Evolutionary conservation across 768 basidiomycete species (phyloP).

Genomic region (Suillus plorans): DNA sequence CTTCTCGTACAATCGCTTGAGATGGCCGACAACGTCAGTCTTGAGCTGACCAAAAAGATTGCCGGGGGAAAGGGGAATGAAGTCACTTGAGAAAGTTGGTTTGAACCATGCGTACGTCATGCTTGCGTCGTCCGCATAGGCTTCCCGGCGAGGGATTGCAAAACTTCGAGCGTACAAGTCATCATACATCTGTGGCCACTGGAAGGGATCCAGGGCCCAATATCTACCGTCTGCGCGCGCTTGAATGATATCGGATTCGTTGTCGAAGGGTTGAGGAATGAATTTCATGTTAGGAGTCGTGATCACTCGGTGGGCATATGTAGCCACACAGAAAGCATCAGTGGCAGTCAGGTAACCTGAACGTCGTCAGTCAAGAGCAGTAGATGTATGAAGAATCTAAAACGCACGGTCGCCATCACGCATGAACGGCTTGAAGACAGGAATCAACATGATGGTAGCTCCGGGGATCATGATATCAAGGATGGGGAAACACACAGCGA

Average conservation of each 20-base stretch:
- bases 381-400: background rate
- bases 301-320: background rate
- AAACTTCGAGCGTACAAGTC: background rate
- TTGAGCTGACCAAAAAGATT: background rate
- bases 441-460: background rate
- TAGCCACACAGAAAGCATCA: background rate
- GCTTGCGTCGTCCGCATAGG: background rate
- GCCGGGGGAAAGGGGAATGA: rapidly evolving
- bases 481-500: background rate
- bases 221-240: background rate
- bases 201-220: background rate
- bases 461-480: background rate
- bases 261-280: background rate
- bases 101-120: background rate
- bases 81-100: background rate
- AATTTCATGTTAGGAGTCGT: background rate
- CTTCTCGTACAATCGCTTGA: background rate
- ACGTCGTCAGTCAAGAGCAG: background rate
- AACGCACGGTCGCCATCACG: background rate
- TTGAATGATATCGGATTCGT: background rate
- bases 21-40: background rate
- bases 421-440: background rate
- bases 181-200: background rate
- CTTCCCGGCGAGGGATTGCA: background rate
- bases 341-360: background rate